Conservation (phyloP, 1,284 basidiomycete genomes). For the Albatrellus sp. region DNA sequence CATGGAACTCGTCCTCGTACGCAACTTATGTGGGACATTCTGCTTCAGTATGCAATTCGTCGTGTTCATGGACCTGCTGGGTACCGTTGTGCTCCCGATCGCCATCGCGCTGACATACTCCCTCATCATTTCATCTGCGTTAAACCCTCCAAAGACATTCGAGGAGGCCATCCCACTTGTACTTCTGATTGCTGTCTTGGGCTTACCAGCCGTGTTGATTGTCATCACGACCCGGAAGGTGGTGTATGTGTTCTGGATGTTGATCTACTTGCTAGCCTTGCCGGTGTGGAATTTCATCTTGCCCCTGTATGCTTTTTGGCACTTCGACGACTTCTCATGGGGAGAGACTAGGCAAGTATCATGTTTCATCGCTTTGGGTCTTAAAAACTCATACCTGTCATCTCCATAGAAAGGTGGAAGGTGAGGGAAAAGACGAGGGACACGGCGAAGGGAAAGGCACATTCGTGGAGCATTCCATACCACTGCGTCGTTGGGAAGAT, state of each 20-base stretch:
- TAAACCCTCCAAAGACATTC: constrained; percentile 77
- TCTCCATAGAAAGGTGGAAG: constrained; percentile 87
- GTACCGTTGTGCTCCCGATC: constrained; percentile 90
- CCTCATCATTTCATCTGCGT: constrained; percentile 72
- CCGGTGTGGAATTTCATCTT: constrained; percentile 95
- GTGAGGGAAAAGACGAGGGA: constrained; percentile 54
- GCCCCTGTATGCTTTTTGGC: constrained; percentile 96
- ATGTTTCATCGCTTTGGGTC: not conserved
- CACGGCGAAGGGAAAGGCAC: constrained; percentile 62
- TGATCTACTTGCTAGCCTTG: constrained; percentile 85
- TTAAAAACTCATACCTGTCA: constrained; percentile 11
- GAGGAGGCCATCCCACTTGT: constrained; percentile 91
- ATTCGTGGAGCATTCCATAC: constrained; percentile 54
- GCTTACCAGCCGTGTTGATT: constrained; percentile 88
- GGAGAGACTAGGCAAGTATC: constrained; percentile 82
- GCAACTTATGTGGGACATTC: constrained; percentile 91
- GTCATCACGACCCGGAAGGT: constrained; percentile 90
- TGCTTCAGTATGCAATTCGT: constrained; percentile 98
- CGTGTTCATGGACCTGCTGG: constrained; percentile 96
- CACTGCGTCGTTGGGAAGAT: constrained; percentile 95
- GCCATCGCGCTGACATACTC: constrained; percentile 89
- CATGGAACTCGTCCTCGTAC: constrained; percentile 96
- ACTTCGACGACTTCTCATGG: constrained; percentile 99
- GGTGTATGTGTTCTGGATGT: constrained; percentile 96
- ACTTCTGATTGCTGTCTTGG: constrained; percentile 82